Evolutionary conservation across 345 rosid species (phyloP), one percentile per base, ranked within the genome.

Genomic region (Lepidium aucheri): DNA sequence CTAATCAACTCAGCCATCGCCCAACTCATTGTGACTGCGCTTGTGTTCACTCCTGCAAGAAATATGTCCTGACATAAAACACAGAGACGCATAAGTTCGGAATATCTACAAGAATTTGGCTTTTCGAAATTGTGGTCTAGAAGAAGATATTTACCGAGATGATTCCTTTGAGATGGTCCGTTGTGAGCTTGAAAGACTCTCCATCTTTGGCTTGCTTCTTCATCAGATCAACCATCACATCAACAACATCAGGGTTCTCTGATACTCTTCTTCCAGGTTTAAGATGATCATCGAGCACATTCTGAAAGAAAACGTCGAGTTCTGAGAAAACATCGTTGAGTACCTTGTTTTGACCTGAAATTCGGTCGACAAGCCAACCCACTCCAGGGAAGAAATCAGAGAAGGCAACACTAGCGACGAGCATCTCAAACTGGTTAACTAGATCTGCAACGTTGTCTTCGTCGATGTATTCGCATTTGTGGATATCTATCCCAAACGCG

Each of bases 1-100:
- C 85, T 81, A 7, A 84, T 80, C 9, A 87, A 81, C 76, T 87
- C 91, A 12, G 92, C 74, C 51, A 87, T 55, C 20, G 82, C 86
- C 95, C 91, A 85, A 8, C 78, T 85, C 58, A 78, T 53, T 1
- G 86, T 79, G 14, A 79, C 60, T 3, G 84, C 76, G 41, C 89
- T 77, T 43, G 89, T 82, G 54, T 81, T 86, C 0, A 86, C 87
- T 68, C 88, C 96, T 1, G 83, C 91, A 6, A 53, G 78, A 73
- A 82, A 83, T 62, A 85, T 70, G 63, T 87, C 84, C 87, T 85
- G 76, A 44, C 3, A 40, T 22, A 57, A 49, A 57, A 15, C 42
- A 54, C 17, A 28, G 32, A 51, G 8, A 22, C 6, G 16, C 12
- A 3, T 7, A 14, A 18, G 33, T 20, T 38, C 8, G 7, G 2